Evolutionary conservation across 495 filamentous ascomycete species (phyloP).

Genomic region (Cetradonia linearis): DNA sequence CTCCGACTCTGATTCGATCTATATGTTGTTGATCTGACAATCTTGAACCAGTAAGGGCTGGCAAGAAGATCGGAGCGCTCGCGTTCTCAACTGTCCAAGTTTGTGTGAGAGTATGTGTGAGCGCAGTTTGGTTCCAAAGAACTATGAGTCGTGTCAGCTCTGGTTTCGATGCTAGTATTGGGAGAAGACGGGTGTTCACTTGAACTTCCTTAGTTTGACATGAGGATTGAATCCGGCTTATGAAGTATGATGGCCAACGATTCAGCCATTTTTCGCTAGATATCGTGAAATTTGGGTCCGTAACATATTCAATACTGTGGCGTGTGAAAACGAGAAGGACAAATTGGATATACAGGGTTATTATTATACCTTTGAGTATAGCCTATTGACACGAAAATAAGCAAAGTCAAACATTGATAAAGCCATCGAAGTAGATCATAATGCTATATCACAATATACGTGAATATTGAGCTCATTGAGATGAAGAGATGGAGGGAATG

Average conservation of each 20-base stretch:
- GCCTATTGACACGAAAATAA: slow-evolving; percentile 25
- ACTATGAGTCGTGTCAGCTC: background rate
- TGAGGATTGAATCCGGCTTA: slow-evolving; percentile 22
- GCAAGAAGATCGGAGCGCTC: slow-evolving; percentile 5
- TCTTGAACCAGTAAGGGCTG: slow-evolving; percentile 24
- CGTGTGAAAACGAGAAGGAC: slow-evolving; percentile 16
- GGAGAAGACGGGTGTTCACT: slow-evolving; percentile 17
- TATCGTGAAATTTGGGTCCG: slow-evolving; percentile 27
- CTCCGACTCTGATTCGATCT: slow-evolving; percentile 23
- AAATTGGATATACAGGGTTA: background rate
- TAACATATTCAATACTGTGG: slow-evolving; percentile 14
- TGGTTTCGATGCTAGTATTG: background rate
- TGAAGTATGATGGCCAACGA: slow-evolving; percentile 28
- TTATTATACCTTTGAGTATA: slow-evolving; percentile 7
- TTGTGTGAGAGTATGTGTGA: slow-evolving; percentile 27
- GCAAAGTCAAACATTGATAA: no score
- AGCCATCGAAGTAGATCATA: no score
- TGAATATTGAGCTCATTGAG: no score
- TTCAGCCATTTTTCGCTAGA: slow-evolving; percentile 20
- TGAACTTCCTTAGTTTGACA: slow-evolving; percentile 25
- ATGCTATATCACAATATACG: no score
- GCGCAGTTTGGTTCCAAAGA: slow-evolving; percentile 27
- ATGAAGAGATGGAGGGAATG: no score
- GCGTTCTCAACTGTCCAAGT: slow-evolving; percentile 22
- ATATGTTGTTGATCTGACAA: slow-evolving; percentile 24